Conservation (phyloP, 2,329 filamentous ascomycete genomes). For the Ascochyta clinopodiicola region DNA sequence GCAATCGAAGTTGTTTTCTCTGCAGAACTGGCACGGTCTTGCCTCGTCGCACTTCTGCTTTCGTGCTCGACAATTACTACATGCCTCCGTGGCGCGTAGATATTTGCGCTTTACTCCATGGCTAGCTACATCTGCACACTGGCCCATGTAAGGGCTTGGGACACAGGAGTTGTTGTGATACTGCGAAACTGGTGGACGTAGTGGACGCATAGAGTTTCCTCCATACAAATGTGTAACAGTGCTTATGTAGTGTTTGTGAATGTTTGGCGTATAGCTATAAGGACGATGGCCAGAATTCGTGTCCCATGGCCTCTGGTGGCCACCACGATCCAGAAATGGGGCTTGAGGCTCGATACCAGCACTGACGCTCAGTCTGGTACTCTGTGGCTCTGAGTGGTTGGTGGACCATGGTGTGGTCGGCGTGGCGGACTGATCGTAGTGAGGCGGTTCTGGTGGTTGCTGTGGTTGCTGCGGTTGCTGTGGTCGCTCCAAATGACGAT, state of each 20-base stretch:
- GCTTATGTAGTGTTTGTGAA: slow-evolving; percentile 41
- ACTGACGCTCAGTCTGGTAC: slow-evolving; percentile 36
- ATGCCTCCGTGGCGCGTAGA: slow-evolving; percentile 66
- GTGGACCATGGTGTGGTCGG: too few species aligned
- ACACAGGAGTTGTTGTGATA: slow-evolving; percentile 40
- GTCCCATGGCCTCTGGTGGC: slow-evolving; percentile 41
- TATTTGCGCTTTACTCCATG: slow-evolving; percentile 43
- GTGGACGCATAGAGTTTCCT: slow-evolving; percentile 37
- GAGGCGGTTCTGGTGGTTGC: too few species aligned
- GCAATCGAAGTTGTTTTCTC: slow-evolving; percentile 83
- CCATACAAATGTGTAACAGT: slow-evolving; percentile 39
- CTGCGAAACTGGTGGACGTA: slow-evolving; percentile 34
- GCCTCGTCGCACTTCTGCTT: slow-evolving; percentile 53
- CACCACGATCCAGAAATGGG: slow-evolving; percentile 45
- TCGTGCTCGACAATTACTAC: slow-evolving; percentile 56
- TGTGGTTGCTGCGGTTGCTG: too few species aligned
- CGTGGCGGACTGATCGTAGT: too few species aligned
- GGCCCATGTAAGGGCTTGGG: slow-evolving; percentile 37
- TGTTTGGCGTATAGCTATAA: slow-evolving; percentile 41
- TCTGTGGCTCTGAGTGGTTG: slow-evolving; percentile 33
- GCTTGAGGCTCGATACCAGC: slow-evolving; percentile 38
- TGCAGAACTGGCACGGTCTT: slow-evolving; percentile 66
- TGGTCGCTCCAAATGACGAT: too few species aligned
- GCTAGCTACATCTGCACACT: slow-evolving; percentile 32
- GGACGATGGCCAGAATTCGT: slow-evolving; percentile 42